Evolutionary conservation across 495 filamentous ascomycete species (phyloP).

Genomic region (Aspergillus campestris): DNA sequence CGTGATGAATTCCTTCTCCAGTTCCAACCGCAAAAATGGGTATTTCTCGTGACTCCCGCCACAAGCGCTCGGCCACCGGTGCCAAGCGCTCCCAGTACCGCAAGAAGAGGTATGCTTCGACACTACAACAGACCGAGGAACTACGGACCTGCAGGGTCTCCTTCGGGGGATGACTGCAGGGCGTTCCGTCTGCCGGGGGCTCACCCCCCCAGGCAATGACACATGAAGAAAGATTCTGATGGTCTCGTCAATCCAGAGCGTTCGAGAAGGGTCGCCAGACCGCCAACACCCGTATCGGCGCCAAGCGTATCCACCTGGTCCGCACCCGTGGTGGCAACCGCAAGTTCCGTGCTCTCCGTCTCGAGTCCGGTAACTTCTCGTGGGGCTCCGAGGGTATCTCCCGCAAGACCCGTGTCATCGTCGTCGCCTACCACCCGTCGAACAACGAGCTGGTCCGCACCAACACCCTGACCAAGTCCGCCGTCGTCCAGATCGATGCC

Average conservation of each 20-base stretch:
- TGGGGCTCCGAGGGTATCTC: conserved; percentile 96
- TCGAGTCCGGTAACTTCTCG: conserved; percentile 98
- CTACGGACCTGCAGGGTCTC: no score
- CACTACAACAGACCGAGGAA: no score
- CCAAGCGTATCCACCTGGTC: conserved; percentile 97
- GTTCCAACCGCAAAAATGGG: conserved; percentile 78
- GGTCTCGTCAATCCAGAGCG: conserved; percentile 53
- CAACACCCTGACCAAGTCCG: conserved; percentile 98
- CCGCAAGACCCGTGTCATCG: conserved; percentile 98
- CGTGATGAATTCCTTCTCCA: conserved; percentile 26
- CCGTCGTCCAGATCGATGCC: conserved; percentile 97
- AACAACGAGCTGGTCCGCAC: conserved; percentile 99
- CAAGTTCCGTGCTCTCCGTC: conserved; percentile 98
- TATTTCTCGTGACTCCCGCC: conserved; percentile 98
- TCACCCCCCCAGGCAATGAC: no score
- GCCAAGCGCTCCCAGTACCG: conserved; percentile 93
- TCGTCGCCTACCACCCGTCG: conserved; percentile 94
- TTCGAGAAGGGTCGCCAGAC: conserved; percentile 99
- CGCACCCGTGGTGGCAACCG: conserved; percentile 97
- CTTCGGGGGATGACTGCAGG: no score
- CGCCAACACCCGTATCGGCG: conserved; percentile 96
- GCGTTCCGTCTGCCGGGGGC: no score
- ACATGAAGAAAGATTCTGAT: no score
- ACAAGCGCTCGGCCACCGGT: conserved; percentile 97
- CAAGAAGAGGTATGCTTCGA: conserved; percentile 62